Percentiles rank a stretch among this genome's conserved stretches.
Evolutionary conservation across 1,284 basidiomycete species (phyloP).

Genomic region (Polyporus tsugae): DNA sequence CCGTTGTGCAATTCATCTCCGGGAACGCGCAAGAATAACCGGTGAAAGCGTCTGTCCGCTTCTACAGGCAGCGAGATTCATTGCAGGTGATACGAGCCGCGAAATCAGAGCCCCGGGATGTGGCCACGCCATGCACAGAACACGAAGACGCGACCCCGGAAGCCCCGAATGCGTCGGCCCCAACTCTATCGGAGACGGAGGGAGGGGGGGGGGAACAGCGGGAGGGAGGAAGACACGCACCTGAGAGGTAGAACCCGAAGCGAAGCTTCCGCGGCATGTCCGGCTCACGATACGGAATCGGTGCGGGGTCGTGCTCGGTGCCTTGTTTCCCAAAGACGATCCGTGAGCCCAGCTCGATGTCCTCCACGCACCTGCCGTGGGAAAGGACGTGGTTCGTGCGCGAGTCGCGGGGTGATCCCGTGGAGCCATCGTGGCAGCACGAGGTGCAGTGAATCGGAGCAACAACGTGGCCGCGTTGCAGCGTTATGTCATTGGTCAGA

Average conservation of each 20-base stretch:
- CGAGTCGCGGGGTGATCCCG: constrained; percentile 7
- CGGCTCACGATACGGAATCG: constrained; percentile 68
- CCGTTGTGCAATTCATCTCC: constrained; percentile 11
- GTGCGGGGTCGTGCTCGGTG: constrained; percentile 51
- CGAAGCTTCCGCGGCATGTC: constrained; percentile 62
- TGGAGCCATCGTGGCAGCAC: background rate
- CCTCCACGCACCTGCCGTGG: constrained; percentile 62
- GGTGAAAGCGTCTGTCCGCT: background rate
- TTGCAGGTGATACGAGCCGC: background rate
- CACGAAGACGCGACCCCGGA: background rate
- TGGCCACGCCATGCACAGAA: background rate
- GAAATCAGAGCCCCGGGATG: background rate
- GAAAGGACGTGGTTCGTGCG: background rate
- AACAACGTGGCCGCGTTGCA: constrained; percentile 3
- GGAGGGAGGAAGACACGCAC: constrained; percentile 43
- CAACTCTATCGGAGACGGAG: constrained; percentile 3
- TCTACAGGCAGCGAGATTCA: background rate
- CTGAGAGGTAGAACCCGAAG: constrained; percentile 78
- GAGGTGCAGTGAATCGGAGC: background rate
- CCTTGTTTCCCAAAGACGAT: constrained; percentile 63
- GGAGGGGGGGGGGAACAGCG: background rate
- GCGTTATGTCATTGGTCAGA: constrained; percentile 1
- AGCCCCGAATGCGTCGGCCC: background rate
- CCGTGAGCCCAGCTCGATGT: constrained; percentile 68
- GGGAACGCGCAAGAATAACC: background rate